Conservation (phyloP, 2,329 filamentous ascomycete genomes). For the Fusarium citri region DNA sequence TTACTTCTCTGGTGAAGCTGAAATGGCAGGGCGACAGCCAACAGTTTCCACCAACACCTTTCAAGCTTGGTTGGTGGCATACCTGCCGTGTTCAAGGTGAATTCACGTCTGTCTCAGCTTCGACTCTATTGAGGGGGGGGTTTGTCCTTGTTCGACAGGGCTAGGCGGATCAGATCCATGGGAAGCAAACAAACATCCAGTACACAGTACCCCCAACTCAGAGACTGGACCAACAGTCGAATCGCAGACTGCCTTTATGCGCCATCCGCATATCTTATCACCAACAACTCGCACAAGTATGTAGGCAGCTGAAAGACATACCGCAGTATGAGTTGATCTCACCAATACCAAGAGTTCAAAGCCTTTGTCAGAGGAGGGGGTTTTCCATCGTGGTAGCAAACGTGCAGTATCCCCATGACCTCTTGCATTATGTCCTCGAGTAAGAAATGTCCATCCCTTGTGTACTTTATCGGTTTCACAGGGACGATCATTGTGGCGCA, state of each 20-base stretch:
- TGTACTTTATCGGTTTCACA: slow-evolving; percentile 37
- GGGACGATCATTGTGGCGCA: slow-evolving; percentile 27
- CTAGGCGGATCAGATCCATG: slow-evolving; percentile 18
- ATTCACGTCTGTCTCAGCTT: slow-evolving; percentile 15
- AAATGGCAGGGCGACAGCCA: slow-evolving; percentile 6
- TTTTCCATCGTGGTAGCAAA: slow-evolving; percentile 24
- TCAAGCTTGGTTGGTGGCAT: slow-evolving; percentile 6
- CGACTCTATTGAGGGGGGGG: background rate
- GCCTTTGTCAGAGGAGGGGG: slow-evolving; percentile 21
- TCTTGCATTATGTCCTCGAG: slow-evolving; percentile 20
- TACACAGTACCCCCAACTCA: slow-evolving; percentile 14
- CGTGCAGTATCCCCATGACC: slow-evolving; percentile 35
- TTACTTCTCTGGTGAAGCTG: slow-evolving; percentile 14
- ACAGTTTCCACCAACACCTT: slow-evolving; percentile 4
- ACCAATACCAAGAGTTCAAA: slow-evolving; percentile 6
- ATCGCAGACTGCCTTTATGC: slow-evolving; percentile 30
- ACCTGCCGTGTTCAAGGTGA: background rate
- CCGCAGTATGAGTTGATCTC: slow-evolving; percentile 12
- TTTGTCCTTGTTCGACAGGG: slow-evolving; percentile 17
- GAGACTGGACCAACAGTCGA: slow-evolving; percentile 35
- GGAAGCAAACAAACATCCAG: slow-evolving; percentile 37
- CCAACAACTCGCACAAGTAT: slow-evolving; percentile 38
- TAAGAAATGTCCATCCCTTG: slow-evolving; percentile 14
- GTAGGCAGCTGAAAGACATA: slow-evolving; percentile 24
- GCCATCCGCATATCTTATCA: slow-evolving; percentile 38